These are phyloP conservation scores for Macrolepiota albuminosa DNA, from an alignment of 768 basidiomycete genomes.

Conservation along the genomic window DNA sequence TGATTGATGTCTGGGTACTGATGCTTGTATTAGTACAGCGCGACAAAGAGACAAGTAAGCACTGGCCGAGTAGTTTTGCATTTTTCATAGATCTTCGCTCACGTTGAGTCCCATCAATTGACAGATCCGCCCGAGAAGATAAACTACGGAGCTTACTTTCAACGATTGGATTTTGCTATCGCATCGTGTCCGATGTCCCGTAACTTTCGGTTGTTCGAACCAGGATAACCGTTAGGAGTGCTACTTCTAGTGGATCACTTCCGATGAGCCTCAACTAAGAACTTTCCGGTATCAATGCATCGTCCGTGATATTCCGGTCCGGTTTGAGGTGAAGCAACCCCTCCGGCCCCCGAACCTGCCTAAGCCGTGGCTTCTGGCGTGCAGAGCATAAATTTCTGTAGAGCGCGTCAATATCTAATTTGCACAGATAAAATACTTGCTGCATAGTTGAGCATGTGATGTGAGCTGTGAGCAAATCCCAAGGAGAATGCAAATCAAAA, in stretches of 20 bases:
- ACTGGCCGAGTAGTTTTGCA: neutral
- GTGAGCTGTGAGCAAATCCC: too few species aligned
- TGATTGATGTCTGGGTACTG: neutral
- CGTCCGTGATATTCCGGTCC: neutral
- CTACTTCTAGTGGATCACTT: neutral
- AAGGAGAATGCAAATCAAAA: too few species aligned
- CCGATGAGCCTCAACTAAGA: neutral
- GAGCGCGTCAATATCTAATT: too few species aligned
- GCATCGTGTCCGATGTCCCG: neutral
- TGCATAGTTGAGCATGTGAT: too few species aligned
- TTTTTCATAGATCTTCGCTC: conserved; percentile 17
- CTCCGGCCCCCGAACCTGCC: too few species aligned
- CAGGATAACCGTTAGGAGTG: neutral
- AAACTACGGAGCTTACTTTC: neutral
- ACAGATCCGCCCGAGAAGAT: conserved; percentile 3
- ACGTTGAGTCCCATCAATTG: conserved; percentile 17
- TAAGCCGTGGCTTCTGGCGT: too few species aligned
- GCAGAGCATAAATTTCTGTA: too few species aligned
- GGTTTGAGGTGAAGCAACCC: too few species aligned
- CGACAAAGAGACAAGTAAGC: conserved; percentile 1
- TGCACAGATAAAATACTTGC: too few species aligned
- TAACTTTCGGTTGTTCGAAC: neutral
- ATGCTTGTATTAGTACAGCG: neutral
- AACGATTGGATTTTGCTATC: neutral
- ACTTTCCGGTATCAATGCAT: neutral